Conservation (phyloP, 257 asterid species). For the Hygrophila difformis region DNA sequence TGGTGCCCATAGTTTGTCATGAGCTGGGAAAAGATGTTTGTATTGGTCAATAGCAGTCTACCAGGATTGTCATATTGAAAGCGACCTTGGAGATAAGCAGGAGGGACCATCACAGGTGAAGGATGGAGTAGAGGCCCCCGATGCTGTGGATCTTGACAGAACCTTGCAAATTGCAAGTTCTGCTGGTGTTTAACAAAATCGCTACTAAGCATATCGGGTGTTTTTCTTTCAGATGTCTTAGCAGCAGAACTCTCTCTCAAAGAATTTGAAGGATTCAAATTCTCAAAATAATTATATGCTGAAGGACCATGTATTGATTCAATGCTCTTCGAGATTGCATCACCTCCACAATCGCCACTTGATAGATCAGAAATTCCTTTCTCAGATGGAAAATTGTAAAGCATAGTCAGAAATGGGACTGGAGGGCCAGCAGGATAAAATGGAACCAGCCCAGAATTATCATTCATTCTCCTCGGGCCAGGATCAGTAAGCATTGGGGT, state of each 20-base stretch:
- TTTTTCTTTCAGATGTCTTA: constrained; percentile 42
- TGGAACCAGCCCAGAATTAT: constrained; percentile 62
- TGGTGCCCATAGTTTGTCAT: constrained; percentile 62
- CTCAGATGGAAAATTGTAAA: constrained; percentile 61
- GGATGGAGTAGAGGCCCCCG: constrained; percentile 53
- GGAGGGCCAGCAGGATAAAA: constrained; percentile 98
- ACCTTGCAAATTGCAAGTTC: constrained; percentile 82
- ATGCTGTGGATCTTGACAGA: constrained; percentile 61
- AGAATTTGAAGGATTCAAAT: constrained; percentile 34
- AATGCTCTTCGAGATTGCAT: constrained; percentile 34
- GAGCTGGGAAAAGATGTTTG: constrained; percentile 54
- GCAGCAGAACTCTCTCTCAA: constrained; percentile 34
- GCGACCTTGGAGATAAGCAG: constrained; percentile 67
- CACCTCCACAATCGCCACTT: constrained; percentile 42
- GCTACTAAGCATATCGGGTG: constrained; percentile 74
- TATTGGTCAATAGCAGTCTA: constrained; percentile 58
- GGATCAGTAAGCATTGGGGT: constrained; percentile 72
- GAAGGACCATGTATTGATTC: constrained; percentile 39
- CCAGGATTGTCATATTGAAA: constrained; percentile 79
- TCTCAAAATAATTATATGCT: constrained; percentile 49
- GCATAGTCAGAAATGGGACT: constrained; percentile 91
- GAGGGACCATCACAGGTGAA: constrained; percentile 80
- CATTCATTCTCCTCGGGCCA: constrained; percentile 50
- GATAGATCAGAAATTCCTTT: constrained; percentile 51
- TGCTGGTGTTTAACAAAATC: constrained; percentile 93